These are phyloP conservation scores for Aureobasidium pullulans DNA, from an alignment of 2,329 filamentous ascomycete genomes.

Conservation along the genomic window DNA sequence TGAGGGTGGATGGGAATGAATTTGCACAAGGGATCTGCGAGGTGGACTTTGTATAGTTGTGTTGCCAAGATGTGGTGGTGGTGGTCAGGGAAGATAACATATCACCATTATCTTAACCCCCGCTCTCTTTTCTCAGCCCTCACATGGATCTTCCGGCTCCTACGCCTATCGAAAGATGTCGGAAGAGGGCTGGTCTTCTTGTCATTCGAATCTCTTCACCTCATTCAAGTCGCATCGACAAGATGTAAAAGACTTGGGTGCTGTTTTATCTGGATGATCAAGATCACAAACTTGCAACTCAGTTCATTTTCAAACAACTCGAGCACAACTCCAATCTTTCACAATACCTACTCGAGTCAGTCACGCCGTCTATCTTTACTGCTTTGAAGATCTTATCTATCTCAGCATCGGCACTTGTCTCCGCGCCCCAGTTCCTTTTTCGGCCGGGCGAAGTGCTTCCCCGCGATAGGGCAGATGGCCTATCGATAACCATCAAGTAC, in stretches of 20 bases:
- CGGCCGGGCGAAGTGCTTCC: not conserved
- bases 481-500: constrained; percentile 5
- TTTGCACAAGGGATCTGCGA: not conserved
- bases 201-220: too few relatives aligned
- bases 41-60: not conserved
- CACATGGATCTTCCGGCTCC: not conserved
- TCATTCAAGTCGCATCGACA: too few relatives aligned
- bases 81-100: not conserved
- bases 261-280: too few relatives aligned
- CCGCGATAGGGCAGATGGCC: constrained; percentile 6
- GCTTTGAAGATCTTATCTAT: not conserved
- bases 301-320: not conserved
- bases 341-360: not conserved
- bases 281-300: too few relatives aligned
- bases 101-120: not conserved
- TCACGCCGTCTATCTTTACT: not conserved
- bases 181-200: not conserved
- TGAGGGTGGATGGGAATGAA: not conserved
- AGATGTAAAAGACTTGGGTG: too few relatives aligned
- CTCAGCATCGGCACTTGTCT: not conserved
- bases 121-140: not conserved
- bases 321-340: not conserved
- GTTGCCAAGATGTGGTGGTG: not conserved
- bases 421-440: not conserved
- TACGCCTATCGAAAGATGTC: not conserved